phyloP scores from a whole-genome alignment of 176 grass and related monocot genomes.

The Rhynchospora pubera region DNA sequence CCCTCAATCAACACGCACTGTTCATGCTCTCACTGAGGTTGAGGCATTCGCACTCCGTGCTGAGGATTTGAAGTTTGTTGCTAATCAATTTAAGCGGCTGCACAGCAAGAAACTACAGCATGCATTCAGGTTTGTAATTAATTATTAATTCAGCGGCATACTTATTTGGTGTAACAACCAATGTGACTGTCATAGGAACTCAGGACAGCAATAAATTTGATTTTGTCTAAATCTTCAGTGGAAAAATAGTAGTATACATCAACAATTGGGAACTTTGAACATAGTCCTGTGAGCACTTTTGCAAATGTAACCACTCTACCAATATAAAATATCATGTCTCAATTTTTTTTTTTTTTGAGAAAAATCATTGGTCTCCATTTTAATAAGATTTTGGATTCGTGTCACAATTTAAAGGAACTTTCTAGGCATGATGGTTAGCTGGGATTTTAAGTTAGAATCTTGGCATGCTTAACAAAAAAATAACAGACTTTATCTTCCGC shows the following conservation, averaged over 20 bases:
- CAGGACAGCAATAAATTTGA: not conserved
- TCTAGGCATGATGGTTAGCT: not conserved
- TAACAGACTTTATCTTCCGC: not conserved
- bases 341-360: too few species aligned
- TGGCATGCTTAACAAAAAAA: not conserved
- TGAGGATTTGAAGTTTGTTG: constrained; percentile 88
- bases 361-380: not conserved
- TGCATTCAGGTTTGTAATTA: constrained; percentile 51
- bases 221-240: not conserved
- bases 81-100: constrained; percentile 90
- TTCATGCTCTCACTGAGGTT: constrained; percentile 62
- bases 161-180: not conserved
- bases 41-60: constrained; percentile 89
- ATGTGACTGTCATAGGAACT: not conserved
- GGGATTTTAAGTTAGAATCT: not conserved
- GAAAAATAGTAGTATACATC: not conserved
- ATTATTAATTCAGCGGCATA: not conserved
- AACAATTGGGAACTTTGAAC: not conserved
- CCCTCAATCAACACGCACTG: constrained; percentile 73
- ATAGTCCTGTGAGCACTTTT: not conserved
- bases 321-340: not conserved
- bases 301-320: not conserved
- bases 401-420: not conserved
- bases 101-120: constrained; percentile 94
- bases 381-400: not conserved